These are phyloP conservation scores for Boletus patriciae DNA, from an alignment of 768 basidiomycete species.

Conservation along the genomic window DNA sequence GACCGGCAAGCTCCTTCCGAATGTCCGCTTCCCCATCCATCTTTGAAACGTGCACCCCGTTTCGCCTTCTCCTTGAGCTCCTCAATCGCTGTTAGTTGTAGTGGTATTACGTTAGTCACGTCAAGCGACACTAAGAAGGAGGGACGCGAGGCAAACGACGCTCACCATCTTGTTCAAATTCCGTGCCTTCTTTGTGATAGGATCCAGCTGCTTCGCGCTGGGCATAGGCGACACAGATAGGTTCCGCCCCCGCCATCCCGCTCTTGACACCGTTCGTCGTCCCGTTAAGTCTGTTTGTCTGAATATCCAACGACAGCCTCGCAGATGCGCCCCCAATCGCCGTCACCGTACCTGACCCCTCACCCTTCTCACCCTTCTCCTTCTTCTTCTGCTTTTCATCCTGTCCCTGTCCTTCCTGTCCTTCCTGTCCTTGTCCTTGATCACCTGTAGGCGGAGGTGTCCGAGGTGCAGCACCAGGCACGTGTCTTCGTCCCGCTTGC, in stretches of 20 bases:
- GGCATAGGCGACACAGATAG: conserved; percentile 52
- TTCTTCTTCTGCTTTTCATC: conserved; percentile 52
- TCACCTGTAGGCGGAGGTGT: conserved; percentile 47
- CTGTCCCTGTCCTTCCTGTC: conserved; percentile 33
- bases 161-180: conserved; percentile 93
- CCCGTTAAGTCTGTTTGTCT: conserved; percentile 27
- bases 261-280: conserved; percentile 17
- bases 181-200: conserved; percentile 87
- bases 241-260: neutral
- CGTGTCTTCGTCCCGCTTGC: conserved; percentile 38
- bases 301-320: conserved; percentile 40
- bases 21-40: conserved; percentile 90
- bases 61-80: conserved; percentile 92
- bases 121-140: neutral
- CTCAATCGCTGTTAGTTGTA: conserved; percentile 95
- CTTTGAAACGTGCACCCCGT: conserved; percentile 89
- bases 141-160: neutral
- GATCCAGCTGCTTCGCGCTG: conserved; percentile 65
- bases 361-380: conserved; percentile 45
- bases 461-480: conserved; percentile 71
- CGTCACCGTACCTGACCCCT: conserved; percentile 31
- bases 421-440: conserved; percentile 26
- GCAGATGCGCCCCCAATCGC: conserved; percentile 27
- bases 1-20: conserved; percentile 65
- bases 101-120: neutral